phyloP scores from a whole-genome alignment of 148 eudicot species.

The Amaranthus hypochondriacus region DNA sequence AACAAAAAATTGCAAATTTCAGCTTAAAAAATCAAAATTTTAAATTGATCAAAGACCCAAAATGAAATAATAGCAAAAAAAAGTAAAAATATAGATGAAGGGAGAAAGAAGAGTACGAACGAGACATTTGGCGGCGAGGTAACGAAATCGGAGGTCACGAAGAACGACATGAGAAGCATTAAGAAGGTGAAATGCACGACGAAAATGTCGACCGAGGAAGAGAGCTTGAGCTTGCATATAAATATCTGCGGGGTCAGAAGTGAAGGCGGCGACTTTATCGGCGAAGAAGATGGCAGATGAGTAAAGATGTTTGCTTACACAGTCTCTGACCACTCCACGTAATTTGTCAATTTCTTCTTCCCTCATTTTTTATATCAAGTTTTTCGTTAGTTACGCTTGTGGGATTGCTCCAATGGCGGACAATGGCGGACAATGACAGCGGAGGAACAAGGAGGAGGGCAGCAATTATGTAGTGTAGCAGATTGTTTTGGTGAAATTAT shows the following conservation, averaged over 20 bases:
- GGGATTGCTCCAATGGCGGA: not conserved
- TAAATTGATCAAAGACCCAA: not conserved
- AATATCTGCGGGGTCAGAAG: constrained; percentile 75
- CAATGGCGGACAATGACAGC: not conserved
- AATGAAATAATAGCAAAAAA: not conserved
- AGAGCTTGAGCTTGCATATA: constrained; percentile 97
- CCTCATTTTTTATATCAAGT: constrained; percentile 23
- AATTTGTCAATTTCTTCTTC: constrained; percentile 89
- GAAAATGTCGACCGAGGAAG: constrained; percentile 87
- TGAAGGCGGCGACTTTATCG: constrained; percentile 85
- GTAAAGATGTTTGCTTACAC: constrained; percentile 91
- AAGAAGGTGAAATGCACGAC: constrained; percentile 92
- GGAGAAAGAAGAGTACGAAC: constrained; percentile 27
- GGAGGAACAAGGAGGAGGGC: not conserved
- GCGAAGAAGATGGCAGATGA: constrained; percentile 94
- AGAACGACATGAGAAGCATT: constrained; percentile 85
- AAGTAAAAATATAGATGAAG: not conserved
- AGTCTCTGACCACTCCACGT: constrained; percentile 79
- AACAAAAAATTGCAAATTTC: too few relatives aligned
- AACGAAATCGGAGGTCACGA: constrained; percentile 89
- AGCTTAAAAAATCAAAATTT: too few relatives aligned
- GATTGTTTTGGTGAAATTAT: not conserved
- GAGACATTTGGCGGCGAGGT: constrained; percentile 97
- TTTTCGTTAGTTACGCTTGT: not conserved
- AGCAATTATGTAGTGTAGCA: too few relatives aligned